Percentiles rank a stretch among this genome's conserved stretches.
These are phyloP conservation scores for Thymus quinquecostatus DNA, from an alignment of 257 asterid species.

Conservation along the genomic window DNA sequence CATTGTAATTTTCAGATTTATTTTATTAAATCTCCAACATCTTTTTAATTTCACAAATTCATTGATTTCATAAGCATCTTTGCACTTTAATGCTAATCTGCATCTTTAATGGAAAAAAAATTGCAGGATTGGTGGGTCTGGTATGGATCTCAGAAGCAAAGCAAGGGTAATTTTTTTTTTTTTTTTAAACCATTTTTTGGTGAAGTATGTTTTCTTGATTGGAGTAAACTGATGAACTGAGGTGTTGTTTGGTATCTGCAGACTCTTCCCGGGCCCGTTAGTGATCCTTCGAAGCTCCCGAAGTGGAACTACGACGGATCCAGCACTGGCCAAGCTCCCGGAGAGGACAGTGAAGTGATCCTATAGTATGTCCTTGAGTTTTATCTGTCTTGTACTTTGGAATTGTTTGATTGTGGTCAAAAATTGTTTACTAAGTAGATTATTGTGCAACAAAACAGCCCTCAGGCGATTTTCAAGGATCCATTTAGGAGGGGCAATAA, in stretches of 20 bases:
- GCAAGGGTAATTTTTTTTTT: constrained; percentile 63
- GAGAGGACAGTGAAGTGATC: constrained; percentile 94
- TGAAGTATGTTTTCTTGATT: background rate
- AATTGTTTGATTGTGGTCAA: background rate
- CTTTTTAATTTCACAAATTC: background rate
- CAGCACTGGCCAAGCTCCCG: constrained; percentile 94
- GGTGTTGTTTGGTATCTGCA: constrained; percentile 28
- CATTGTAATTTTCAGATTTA: too few relatives aligned
- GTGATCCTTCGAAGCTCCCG: constrained; percentile 73
- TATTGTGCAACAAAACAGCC: constrained; percentile 47
- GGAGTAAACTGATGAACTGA: background rate
- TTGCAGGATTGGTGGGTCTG: constrained; percentile 93
- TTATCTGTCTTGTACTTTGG: background rate
- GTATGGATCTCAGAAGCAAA: constrained; percentile 90
- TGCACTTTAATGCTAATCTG: background rate
- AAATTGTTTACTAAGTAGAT: background rate
- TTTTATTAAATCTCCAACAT: too few relatives aligned
- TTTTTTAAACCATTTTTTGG: background rate
- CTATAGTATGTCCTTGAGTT: constrained; percentile 52
- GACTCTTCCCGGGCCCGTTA: constrained; percentile 72
- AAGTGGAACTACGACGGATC: constrained; percentile 96
- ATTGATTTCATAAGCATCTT: background rate
- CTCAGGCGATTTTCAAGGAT: constrained; percentile 86
- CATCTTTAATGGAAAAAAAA: background rate
- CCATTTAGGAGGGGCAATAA: constrained; percentile 85